These are phyloP conservation scores for Cercospora nicotianae DNA, from an alignment of 2,329 filamentous ascomycete species.

Conservation along the genomic window DNA sequence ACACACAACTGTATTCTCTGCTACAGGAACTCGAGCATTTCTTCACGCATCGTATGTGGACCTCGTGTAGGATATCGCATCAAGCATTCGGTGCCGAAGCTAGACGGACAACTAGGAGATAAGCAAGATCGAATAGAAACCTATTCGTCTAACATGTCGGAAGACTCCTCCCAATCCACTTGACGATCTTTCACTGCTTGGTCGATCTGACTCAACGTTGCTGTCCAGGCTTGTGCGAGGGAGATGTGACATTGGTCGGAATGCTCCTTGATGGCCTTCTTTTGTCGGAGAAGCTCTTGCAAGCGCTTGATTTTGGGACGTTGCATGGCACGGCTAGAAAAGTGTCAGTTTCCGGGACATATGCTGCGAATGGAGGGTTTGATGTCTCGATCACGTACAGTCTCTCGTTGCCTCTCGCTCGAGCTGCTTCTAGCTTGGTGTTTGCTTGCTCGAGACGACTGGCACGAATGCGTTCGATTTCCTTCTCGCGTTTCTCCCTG, in stretches of 20 bases:
- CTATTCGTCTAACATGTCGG: background rate
- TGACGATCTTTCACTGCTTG: constrained; percentile 25
- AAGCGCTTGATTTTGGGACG: constrained; percentile 29
- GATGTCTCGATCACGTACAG: constrained; percentile 5
- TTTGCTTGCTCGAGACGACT: constrained; percentile 14
- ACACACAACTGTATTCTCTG: background rate
- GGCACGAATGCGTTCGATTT: constrained; percentile 18
- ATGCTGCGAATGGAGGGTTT: background rate
- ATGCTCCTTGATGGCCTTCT: constrained; percentile 22
- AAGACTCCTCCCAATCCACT: constrained; percentile 7
- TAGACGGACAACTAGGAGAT: too few species aligned
- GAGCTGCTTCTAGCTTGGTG: constrained; percentile 17
- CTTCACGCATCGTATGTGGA: too few species aligned
- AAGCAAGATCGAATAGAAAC: too few species aligned
- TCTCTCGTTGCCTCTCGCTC: constrained; percentile 9
- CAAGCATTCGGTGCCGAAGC: too few species aligned
- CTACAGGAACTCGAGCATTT: too few species aligned
- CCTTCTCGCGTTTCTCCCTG: constrained; percentile 17
- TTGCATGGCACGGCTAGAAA: constrained; percentile 4
- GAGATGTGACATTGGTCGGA: constrained; percentile 17
- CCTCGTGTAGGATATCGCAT: too few species aligned
- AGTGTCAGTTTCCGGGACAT: background rate
- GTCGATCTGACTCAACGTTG: constrained; percentile 24
- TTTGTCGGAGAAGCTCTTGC: constrained; percentile 25
- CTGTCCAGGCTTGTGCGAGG: constrained; percentile 18